Base-by-base conservation (phyloP, 257 asterid species). In the Capsicum baccatum region DNA sequence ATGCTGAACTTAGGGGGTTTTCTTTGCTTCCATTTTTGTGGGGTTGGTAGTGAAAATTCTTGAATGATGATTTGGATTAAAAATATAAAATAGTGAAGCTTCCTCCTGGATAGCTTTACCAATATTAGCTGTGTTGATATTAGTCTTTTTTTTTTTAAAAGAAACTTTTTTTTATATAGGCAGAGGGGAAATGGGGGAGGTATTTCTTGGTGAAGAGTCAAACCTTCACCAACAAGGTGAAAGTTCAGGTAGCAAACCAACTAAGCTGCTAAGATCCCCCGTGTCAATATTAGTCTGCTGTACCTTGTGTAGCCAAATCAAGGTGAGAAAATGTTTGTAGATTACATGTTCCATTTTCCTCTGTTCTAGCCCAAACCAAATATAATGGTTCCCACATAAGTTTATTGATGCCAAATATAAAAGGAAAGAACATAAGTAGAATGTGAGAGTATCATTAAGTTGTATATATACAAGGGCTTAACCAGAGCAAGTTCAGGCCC, bases 41-140 rank as follows among this genome's bases (percentile, higher is more conserved):
- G 35, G 79, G 55, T 16, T 42, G 21, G 15, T 42, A 16, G 15
- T 39, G 79, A 48, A 69, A 69, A 16, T 69, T 42, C 55, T 69
- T 69, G 79, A 69, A 42, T 0, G 56, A 42, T 69, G 55, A 69
- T 69, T 67, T 37, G 79, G 26, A 69, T 69, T 39, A 17, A 42
- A 69, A 42, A 39, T 69, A 42, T 39, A 14, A 69, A 69, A 69
- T 19, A 39, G 8, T 69, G 55, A 42, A 69, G 76, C 50, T 67
- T 67, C 76, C 9, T 69, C 79, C 33, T 16, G 11, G 54, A 16
- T 69, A 69, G 52, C 79, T 69, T 69, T 39, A 69, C 55, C 79
- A 69, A 69, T 69, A 17, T 39, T 16, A 15, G 33, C 2, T 39
- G 79, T n/a, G 8, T 67, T 67, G 73, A 66, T 66, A 42, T 9